Evolutionary conservation across 2,329 filamentous ascomycete species (phyloP).

Genomic region (Epichloe aotearoae): DNA sequence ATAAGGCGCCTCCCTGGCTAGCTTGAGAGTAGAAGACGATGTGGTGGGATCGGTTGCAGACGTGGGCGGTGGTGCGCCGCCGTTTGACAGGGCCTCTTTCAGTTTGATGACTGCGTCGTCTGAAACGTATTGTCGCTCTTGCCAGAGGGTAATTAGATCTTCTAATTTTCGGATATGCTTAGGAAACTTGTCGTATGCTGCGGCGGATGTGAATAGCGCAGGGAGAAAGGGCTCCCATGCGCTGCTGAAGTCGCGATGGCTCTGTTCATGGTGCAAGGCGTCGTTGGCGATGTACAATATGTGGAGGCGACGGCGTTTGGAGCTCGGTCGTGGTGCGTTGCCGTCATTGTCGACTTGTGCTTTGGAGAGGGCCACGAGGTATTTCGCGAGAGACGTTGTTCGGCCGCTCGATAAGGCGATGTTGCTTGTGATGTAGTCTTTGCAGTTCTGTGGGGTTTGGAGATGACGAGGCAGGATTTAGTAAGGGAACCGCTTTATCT

Average conservation of each 20-base stretch:
- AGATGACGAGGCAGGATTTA: constrained; percentile 6
- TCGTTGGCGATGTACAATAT: constrained; percentile 71
- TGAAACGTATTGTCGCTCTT: constrained; percentile 49
- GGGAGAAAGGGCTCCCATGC: constrained; percentile 46
- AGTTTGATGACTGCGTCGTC: constrained; percentile 41
- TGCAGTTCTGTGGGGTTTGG: constrained; percentile 53
- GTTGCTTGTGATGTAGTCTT: constrained; percentile 68
- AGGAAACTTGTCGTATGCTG: constrained; percentile 45
- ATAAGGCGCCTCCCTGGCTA: constrained; percentile 49
- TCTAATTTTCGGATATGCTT: constrained; percentile 54
- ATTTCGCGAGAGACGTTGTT: constrained; percentile 58
- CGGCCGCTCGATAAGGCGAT: constrained; percentile 55
- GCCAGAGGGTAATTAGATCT: constrained; percentile 57
- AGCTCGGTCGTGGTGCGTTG: constrained; percentile 35
- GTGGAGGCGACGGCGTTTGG: constrained; percentile 58
- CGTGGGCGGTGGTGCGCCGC: constrained; percentile 10
- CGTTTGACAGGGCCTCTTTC: constrained; percentile 39
- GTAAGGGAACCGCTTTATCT: not conserved
- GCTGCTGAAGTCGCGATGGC: constrained; percentile 38
- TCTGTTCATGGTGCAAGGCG: constrained; percentile 53
- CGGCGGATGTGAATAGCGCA: constrained; percentile 45
- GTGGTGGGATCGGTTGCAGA: constrained; percentile 10
- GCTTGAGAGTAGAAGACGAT: constrained; percentile 17
- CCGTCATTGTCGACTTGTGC: constrained; percentile 17
- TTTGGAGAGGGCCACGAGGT: constrained; percentile 54